These are phyloP conservation scores for Cryptococcus wingfieldii DNA, from an alignment of 1,284 basidiomycete species.

Conservation along the genomic window DNA sequence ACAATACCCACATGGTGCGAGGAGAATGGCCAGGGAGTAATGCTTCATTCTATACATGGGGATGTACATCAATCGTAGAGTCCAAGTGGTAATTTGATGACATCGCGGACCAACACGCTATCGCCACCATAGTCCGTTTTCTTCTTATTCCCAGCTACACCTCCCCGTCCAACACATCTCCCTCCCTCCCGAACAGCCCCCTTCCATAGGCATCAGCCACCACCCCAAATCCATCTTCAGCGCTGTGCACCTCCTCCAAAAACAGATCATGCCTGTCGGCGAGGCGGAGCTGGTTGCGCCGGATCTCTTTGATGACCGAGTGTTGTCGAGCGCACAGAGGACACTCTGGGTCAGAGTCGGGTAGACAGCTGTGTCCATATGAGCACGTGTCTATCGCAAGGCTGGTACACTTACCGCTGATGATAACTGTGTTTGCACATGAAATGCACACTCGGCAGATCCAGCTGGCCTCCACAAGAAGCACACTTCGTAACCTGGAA, in stretches of 20 bases:
- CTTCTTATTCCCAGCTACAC: neutral
- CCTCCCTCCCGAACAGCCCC: conserved; percentile 52
- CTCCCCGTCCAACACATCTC: conserved; percentile 2
- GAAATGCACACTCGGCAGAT: conserved; percentile 90
- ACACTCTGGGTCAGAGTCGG: conserved; percentile 82
- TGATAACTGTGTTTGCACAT: conserved; percentile 99
- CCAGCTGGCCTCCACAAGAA: conserved; percentile 78
- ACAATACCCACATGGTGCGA: too few relatives aligned
- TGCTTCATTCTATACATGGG: too few relatives aligned
- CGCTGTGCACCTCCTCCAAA: conserved; percentile 74
- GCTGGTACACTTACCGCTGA: conserved; percentile 61
- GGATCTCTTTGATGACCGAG: conserved; percentile 81
- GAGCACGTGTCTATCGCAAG: neutral
- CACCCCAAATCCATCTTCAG: conserved; percentile 75
- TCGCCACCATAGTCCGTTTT: too few relatives aligned
- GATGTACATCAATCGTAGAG: too few relatives aligned
- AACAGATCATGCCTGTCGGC: conserved; percentile 87
- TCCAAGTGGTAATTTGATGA: too few relatives aligned
- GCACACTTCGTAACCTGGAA: conserved; percentile 93
- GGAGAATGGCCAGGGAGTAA: too few relatives aligned
- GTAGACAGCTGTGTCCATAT: conserved; percentile 60
- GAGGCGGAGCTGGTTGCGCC: conserved; percentile 73
- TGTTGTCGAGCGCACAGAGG: conserved; percentile 80
- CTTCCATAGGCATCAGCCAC: conserved; percentile 75
- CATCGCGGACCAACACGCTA: too few relatives aligned